These are phyloP conservation scores for Mitragyna speciosa DNA, from an alignment of 257 asterid species.

Conservation along the genomic window DNA sequence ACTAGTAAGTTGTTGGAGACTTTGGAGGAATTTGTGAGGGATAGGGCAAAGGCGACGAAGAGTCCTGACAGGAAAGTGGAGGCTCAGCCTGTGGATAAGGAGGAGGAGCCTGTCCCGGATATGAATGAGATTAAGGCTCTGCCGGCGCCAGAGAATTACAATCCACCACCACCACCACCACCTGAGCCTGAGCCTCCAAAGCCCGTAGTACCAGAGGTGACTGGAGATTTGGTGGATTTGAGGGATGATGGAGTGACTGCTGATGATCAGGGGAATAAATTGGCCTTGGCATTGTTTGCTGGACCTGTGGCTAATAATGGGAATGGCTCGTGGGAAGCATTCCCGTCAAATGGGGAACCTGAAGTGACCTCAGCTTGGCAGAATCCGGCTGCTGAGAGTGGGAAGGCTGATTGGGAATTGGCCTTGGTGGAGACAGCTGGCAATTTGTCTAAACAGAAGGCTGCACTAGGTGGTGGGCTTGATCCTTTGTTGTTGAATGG, in stretches of 20 bases:
- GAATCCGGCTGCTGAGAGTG: slow-evolving; percentile 78
- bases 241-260: slow-evolving; percentile 74
- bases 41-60: slow-evolving; percentile 63
- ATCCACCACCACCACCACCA: slow-evolving; percentile 59
- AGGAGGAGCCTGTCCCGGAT: slow-evolving; percentile 52
- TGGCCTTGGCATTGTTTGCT: slow-evolving; percentile 78
- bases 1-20: slow-evolving; percentile 72
- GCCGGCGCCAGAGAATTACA: slow-evolving; percentile 67
- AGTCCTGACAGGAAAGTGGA: slow-evolving; percentile 67
- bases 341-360: slow-evolving; percentile 48
- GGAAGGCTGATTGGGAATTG: slow-evolving; percentile 88
- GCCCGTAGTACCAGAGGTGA: slow-evolving; percentile 41
- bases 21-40: slow-evolving; percentile 81
- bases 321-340: slow-evolving; percentile 83
- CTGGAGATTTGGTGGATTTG: slow-evolving; percentile 65
- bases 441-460: slow-evolving; percentile 64
- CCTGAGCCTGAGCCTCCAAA: slow-evolving; percentile 62
- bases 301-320: slow-evolving; percentile 49
- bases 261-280: slow-evolving; percentile 76
- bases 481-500: slow-evolving; percentile 76
- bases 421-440: slow-evolving; percentile 78
- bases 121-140: slow-evolving; percentile 72
- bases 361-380: slow-evolving; percentile 87
- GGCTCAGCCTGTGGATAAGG: slow-evolving; percentile 35
- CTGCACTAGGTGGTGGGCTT: slow-evolving; percentile 73